Percentiles rank a stretch among this genome's conserved stretches.
phyloP scores from a whole-genome alignment of 129 eudicot genomes.

The Helichrysum umbraculigerum region DNA sequence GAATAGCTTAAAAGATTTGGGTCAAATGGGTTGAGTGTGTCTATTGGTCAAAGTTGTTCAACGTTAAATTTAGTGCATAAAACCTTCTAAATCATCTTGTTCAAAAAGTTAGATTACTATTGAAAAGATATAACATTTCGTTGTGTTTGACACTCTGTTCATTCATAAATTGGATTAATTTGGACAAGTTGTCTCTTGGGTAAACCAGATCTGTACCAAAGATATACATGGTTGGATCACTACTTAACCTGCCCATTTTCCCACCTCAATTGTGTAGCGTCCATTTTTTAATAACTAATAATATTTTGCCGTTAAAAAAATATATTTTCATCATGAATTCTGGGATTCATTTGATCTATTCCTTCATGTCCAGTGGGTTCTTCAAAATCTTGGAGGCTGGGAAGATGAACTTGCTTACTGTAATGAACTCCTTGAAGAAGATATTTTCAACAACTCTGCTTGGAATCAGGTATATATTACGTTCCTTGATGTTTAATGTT shows the following conservation, averaged over 20 bases:
- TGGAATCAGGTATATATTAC: slow-evolving; percentile 86
- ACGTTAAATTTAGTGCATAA: neutral
- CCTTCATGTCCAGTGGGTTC: slow-evolving; percentile 80
- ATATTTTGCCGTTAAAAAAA: neutral
- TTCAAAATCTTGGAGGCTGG: slow-evolving; percentile 95
- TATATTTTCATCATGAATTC: neutral
- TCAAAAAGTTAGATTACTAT: neutral
- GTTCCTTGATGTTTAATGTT: neutral
- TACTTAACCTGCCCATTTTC: neutral
- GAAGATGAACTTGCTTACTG: slow-evolving; percentile 92
- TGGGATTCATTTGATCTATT: slow-evolving; percentile 8
- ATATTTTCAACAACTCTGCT: slow-evolving; percentile 91
- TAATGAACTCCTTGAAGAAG: slow-evolving; percentile 68
- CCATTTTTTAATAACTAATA: neutral
- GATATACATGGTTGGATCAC: neutral
- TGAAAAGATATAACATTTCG: neutral
- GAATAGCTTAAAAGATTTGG: neutral
- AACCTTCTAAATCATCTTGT: neutral
- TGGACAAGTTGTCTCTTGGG: neutral
- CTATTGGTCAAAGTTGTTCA: neutral
- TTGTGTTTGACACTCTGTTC: neutral
- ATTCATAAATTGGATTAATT: neutral
- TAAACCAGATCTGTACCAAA: neutral
- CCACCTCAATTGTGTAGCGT: neutral
- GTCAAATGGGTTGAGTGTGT: neutral